Evolutionary conservation across 768 basidiomycete genomes (phyloP).

Genomic region (Lyophyllum atratum): DNA sequence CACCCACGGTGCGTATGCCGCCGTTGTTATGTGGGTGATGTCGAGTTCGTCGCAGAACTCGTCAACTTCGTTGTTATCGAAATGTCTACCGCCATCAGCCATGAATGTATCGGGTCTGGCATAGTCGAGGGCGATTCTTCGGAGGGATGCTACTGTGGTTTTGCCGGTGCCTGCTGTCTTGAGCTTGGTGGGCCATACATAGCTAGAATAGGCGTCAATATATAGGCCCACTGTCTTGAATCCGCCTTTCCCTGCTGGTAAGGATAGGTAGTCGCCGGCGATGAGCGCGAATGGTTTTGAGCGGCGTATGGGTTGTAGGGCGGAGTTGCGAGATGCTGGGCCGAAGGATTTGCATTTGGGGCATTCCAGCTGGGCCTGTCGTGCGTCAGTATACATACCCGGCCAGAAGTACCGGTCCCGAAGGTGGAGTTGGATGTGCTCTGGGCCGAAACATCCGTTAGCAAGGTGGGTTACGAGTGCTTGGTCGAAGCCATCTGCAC

Average conservation of each 20-base stretch:
- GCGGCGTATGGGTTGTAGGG: slow-evolving; percentile 36
- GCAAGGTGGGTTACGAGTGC: neutral
- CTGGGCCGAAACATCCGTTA: slow-evolving; percentile 1
- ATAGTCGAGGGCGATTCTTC: slow-evolving; percentile 12
- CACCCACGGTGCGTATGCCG: slow-evolving; percentile 1
- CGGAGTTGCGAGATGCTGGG: slow-evolving; percentile 26
- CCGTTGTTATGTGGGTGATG: slow-evolving; percentile 5
- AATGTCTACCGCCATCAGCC: slow-evolving; percentile 9
- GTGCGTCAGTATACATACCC: neutral
- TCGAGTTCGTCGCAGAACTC: slow-evolving; percentile 24
- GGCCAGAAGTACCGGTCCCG: neutral
- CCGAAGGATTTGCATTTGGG: slow-evolving; percentile 33
- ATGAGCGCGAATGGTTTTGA: slow-evolving; percentile 37
- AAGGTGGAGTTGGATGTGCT: neutral
- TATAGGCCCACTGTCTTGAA: slow-evolving; percentile 18
- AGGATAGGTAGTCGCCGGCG: slow-evolving; percentile 21
- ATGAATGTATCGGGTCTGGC: slow-evolving; percentile 31
- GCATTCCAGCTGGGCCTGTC: neutral
- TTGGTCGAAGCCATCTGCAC: neutral
- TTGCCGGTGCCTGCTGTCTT: slow-evolving; percentile 15
- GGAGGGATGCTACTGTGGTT: neutral
- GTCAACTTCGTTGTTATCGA: slow-evolving; percentile 20
- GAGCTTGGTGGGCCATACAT: slow-evolving; percentile 29
- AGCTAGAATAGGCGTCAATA: slow-evolving; percentile 32
- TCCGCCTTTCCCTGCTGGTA: slow-evolving; percentile 31